These are phyloP conservation scores for Wickerhamomyces canadensis DNA, from an alignment of 805 yeast species.

Conservation along the genomic window DNA sequence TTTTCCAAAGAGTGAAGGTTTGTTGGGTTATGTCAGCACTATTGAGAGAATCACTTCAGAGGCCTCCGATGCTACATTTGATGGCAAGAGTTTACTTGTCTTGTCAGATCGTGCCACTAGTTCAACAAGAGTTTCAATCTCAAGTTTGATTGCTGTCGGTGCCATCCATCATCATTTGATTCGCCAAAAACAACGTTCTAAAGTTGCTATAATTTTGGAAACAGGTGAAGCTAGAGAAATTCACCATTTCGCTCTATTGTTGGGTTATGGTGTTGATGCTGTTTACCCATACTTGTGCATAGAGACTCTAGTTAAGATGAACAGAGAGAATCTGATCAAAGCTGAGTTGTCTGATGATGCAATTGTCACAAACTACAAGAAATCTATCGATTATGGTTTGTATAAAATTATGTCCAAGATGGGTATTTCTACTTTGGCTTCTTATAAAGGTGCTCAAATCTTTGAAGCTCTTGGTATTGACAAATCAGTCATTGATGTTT, in stretches of 20 bases:
- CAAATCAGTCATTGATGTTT: constrained; percentile 88
- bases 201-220: constrained; percentile 87
- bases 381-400: constrained; percentile 85
- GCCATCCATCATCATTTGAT: constrained; percentile 96
- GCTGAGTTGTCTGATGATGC: constrained; percentile 50
- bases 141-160: constrained; percentile 90
- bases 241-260: constrained; percentile 88
- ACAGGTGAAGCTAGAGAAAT: constrained; percentile 98
- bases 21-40: constrained; percentile 78
- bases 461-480: constrained; percentile 96
- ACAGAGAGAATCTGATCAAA: constrained; percentile 67
- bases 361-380: constrained; percentile 72
- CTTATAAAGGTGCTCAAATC: constrained; percentile 99
- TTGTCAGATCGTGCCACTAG: constrained; percentile 66
- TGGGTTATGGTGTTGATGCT: constrained; percentile 98
- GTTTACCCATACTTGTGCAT: constrained; percentile 90
- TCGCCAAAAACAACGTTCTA: constrained; percentile 91
- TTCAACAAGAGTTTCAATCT: constrained; percentile 66
- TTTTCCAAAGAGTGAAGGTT: constrained; percentile 75
- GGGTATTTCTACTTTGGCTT: constrained; percentile 98
- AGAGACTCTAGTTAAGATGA: constrained; percentile 83
- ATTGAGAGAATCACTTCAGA: constrained; percentile 82
- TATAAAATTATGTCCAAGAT: constrained; percentile 97
- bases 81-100: constrained; percentile 67
- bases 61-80: constrained; percentile 80